Conservation (phyloP, 73 alveolate species). For the Paramecium pentaurelia region DNA sequence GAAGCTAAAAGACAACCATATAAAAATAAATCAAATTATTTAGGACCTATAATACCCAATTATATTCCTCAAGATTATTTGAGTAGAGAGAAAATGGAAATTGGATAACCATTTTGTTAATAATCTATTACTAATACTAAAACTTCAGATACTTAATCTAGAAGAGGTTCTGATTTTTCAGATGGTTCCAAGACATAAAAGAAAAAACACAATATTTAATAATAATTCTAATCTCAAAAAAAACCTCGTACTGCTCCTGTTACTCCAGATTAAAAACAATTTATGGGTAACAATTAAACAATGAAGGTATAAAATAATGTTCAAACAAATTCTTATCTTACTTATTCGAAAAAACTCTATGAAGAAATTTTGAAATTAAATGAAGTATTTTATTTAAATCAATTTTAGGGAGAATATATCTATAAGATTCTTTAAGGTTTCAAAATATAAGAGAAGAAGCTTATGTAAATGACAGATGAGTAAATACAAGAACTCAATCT, state of each 20-base stretch:
- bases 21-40: background rate
- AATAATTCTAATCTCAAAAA: background rate
- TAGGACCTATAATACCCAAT: slow-evolving; percentile 11
- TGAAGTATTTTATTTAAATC: background rate
- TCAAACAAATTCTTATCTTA: background rate
- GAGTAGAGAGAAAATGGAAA: background rate
- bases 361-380: background rate
- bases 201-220: background rate
- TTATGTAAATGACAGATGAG: background rate
- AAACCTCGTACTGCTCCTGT: slow-evolving; percentile 30
- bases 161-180: background rate
- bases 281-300: background rate
- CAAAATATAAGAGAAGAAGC: background rate
- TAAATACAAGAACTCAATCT: background rate
- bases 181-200: background rate
- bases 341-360: background rate
- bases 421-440: background rate
- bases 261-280: background rate
- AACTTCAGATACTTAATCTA: background rate
- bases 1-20: background rate
- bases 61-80: background rate
- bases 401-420: background rate
- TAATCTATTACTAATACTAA: background rate
- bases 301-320: background rate
- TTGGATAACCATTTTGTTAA: background rate